phyloP scores from a whole-genome alignment of 2,329 filamentous ascomycete species.

The Colletotrichum shisoi region DNA sequence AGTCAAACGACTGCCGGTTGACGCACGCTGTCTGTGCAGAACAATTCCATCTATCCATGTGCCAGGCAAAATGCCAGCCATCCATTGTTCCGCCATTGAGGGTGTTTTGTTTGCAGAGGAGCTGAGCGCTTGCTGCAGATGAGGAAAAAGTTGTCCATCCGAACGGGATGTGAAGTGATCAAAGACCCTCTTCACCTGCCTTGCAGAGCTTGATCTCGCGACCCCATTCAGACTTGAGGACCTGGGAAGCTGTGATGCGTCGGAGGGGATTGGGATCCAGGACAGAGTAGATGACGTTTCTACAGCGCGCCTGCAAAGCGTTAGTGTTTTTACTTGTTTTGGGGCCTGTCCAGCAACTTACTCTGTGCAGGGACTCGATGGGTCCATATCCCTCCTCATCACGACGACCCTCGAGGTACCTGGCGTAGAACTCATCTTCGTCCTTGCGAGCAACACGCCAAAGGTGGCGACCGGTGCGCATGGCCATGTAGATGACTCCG shows the following conservation, averaged over 20 bases:
- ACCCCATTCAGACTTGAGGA: constrained; percentile 98
- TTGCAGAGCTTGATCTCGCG: constrained; percentile 97
- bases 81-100: constrained; percentile 23
- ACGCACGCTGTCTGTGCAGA: constrained; percentile 28
- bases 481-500: constrained; percentile 99
- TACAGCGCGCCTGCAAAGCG: constrained; percentile 79
- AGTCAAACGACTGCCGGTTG: constrained; percentile 27
- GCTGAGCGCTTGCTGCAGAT: not conserved
- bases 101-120: not conserved
- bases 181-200: constrained; percentile 94
- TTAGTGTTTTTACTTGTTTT: constrained; percentile 15
- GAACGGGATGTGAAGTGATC: constrained; percentile 44
- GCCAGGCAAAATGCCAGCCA: constrained; percentile 17
- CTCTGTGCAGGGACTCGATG: constrained; percentile 92
- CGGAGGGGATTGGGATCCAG: constrained; percentile 92
- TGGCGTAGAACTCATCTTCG: constrained; percentile 95
- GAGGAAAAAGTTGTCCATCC: not conserved
- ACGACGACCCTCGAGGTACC: constrained; percentile 89
- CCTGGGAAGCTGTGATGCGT: constrained; percentile 93
- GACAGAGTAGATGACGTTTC: constrained; percentile 98
- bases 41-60: constrained; percentile 22
- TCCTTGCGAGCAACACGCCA: constrained; percentile 98
- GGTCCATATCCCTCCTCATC: constrained; percentile 96
- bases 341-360: constrained; percentile 61
- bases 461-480: constrained; percentile 93